phyloP scores from a whole-genome alignment of 257 asterid genomes.

The Fraxinus pennsylvanica region DNA sequence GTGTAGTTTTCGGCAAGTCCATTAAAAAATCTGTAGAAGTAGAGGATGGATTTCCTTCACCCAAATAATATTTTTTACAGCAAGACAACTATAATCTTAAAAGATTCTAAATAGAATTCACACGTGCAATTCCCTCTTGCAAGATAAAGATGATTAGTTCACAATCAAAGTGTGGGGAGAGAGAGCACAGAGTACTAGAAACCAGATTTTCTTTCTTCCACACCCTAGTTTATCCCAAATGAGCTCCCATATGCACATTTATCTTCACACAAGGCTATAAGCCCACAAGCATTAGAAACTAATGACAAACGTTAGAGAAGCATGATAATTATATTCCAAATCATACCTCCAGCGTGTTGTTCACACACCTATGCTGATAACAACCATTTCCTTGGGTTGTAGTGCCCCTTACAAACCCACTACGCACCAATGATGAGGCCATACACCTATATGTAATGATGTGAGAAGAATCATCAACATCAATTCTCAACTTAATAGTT shows the following conservation, averaged over 20 bases:
- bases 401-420: conserved; percentile 90
- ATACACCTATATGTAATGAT: conserved; percentile 61
- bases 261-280: background rate
- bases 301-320: background rate
- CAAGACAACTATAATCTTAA: background rate
- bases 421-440: conserved; percentile 86
- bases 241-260: background rate
- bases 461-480: conserved; percentile 12
- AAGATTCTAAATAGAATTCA: background rate
- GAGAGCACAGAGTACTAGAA: background rate
- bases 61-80: background rate
- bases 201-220: background rate
- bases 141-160: background rate
- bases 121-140: background rate
- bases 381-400: conserved; percentile 92
- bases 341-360: conserved; percentile 74
- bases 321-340: conserved; percentile 11
- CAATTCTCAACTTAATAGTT: conserved; percentile 9
- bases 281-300: background rate
- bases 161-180: background rate
- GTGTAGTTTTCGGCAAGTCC: background rate
- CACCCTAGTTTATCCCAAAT: background rate
- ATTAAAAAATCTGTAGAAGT: background rate
- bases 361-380: conserved; percentile 80
- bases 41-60: background rate